These are phyloP conservation scores for Thecaphora thlaspeos DNA, from an alignment of 1,284 basidiomycete genomes.

Conservation along the genomic window DNA sequence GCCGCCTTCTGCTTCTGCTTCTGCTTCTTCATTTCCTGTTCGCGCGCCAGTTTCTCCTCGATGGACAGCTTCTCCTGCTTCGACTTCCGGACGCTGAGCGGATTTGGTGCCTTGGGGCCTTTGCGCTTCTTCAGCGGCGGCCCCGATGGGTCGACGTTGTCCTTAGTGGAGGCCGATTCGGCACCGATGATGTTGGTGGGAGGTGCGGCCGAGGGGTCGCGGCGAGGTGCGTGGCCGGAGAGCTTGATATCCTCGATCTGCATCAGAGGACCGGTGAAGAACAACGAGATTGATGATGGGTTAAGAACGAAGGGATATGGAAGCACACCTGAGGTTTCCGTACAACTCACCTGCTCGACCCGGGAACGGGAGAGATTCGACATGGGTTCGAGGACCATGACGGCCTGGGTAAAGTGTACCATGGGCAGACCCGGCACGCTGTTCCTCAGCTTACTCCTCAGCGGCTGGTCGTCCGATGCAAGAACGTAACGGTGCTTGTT, in stretches of 20 bases:
- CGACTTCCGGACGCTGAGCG: slow-evolving; percentile 84
- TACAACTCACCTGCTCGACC: slow-evolving; percentile 50
- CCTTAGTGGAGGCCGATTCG: neutral
- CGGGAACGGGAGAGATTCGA: slow-evolving; percentile 37
- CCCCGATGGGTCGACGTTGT: neutral
- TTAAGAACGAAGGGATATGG: too few relatives aligned
- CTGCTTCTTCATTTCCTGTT: slow-evolving; percentile 61
- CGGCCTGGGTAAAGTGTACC: slow-evolving; percentile 52
- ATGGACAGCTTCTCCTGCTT: slow-evolving; percentile 27
- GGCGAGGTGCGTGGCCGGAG: slow-evolving; percentile 22
- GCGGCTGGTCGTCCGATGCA: slow-evolving; percentile 25
- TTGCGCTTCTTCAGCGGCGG: slow-evolving; percentile 8
- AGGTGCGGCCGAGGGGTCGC: slow-evolving; percentile 12
- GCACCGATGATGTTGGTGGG: slow-evolving; percentile 28
- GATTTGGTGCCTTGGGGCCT: slow-evolving; percentile 77
- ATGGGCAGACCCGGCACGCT: slow-evolving; percentile 42
- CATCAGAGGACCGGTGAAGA: neutral
- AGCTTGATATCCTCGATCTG: slow-evolving; percentile 37
- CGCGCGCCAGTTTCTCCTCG: slow-evolving; percentile 23
- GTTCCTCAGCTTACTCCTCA: slow-evolving; percentile 33
- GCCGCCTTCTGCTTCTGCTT: slow-evolving; percentile 12
- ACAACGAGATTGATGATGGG: neutral
- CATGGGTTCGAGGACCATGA: slow-evolving; percentile 56
- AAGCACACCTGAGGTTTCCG: too few relatives aligned
- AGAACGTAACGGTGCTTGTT: slow-evolving; percentile 56